A percentile compares a stretch with the other conserved stretches of the same genome.
These are phyloP conservation scores for Chytridium lagenaria DNA, from an alignment of 371 early-diverging fungal species.

Conservation along the genomic window DNA sequence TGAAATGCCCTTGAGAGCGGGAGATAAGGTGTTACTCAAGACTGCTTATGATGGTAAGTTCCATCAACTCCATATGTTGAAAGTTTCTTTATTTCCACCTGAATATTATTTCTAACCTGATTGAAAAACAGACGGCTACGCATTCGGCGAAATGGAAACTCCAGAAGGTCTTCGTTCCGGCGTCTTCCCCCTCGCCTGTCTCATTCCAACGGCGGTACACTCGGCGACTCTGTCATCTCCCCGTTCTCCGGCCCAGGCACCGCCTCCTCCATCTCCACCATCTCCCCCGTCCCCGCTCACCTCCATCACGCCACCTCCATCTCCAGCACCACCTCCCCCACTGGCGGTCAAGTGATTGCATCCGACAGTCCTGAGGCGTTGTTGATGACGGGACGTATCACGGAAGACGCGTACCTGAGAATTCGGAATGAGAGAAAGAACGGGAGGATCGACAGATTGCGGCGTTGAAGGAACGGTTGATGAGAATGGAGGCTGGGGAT, in stretches of 20 bases:
- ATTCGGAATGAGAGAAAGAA: constrained; percentile 33
- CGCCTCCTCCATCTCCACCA: not conserved
- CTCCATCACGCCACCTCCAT: not conserved
- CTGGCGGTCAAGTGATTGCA: not conserved
- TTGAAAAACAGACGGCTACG: constrained; percentile 37
- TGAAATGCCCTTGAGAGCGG: constrained; percentile 35
- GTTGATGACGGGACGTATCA: constrained; percentile 38
- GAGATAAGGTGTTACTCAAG: constrained; percentile 35
- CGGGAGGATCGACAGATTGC: constrained; percentile 20
- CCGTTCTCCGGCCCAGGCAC: not conserved
- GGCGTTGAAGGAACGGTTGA: constrained; percentile 22
- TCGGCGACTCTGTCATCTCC: not conserved
- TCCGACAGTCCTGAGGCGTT: constrained; percentile 33
- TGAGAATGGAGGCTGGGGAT: not conserved
- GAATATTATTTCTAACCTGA: not conserved
- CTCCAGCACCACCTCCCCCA: not conserved
- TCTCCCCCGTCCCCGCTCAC: not conserved
- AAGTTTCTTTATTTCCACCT: not conserved
- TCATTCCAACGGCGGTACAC: constrained; percentile 19
- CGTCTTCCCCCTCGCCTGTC: constrained; percentile 46
- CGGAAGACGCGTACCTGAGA: constrained; percentile 32
- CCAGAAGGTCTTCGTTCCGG: constrained; percentile 25
- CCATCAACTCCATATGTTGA: not conserved
- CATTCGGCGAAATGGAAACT: constrained; percentile 38
- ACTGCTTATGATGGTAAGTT: constrained; percentile 39